Evolutionary conservation across 2,329 filamentous ascomycete genomes (phyloP).

Genomic region (Graphilbum sp.): DNA sequence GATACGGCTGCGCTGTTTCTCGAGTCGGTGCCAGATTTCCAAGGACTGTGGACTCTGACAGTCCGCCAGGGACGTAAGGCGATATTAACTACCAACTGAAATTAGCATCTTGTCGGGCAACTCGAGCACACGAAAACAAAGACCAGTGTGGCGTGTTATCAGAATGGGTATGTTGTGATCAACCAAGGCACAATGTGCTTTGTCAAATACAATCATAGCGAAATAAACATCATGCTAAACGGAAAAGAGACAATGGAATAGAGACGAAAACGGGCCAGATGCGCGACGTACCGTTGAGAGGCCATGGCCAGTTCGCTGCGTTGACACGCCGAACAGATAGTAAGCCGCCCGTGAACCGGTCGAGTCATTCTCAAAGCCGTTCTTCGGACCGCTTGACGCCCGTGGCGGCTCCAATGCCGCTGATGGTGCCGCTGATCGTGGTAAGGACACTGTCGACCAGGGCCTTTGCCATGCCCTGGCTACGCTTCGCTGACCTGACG

Average conservation of each 20-base stretch:
- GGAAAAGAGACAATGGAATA: background rate
- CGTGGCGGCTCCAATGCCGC: slow-evolving; percentile 23
- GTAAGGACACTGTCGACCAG: slow-evolving; percentile 42
- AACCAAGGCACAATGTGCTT: background rate
- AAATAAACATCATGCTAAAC: background rate
- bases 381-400: slow-evolving; percentile 25
- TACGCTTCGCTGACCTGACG: slow-evolving; percentile 26
- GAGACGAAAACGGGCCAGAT: background rate
- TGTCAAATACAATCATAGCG: background rate
- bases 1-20: too few relatives aligned
- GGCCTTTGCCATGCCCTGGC: slow-evolving; percentile 51
- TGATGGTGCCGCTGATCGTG: slow-evolving; percentile 34
- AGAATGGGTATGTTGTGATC: background rate
- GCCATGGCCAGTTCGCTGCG: too few relatives aligned
- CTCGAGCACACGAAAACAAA: too few relatives aligned
- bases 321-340: too few relatives aligned
- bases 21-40: too few relatives aligned
- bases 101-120: too few relatives aligned
- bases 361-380: slow-evolving; percentile 14
- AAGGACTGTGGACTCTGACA: too few relatives aligned
- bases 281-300: too few relatives aligned
- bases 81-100: too few relatives aligned
- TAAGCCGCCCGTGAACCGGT: too few relatives aligned
- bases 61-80: too few relatives aligned
- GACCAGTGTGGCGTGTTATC: too few relatives aligned